Evolutionary conservation across 371 early-diverging fungal genomes (phyloP).

Genomic region (Edhazardia aedis): DNA sequence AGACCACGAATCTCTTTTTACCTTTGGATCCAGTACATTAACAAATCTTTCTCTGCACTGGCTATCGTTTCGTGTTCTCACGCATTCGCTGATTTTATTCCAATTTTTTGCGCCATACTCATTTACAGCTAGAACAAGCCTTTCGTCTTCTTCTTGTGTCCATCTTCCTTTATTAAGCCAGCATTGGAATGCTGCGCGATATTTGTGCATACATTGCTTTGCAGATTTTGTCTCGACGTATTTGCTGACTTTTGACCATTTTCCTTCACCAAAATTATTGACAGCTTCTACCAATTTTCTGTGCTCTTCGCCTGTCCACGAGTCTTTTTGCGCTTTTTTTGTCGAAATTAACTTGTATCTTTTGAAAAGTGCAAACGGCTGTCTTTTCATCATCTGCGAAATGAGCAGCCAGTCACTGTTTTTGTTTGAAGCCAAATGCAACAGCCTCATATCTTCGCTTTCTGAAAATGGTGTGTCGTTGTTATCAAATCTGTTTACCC

Average conservation of each 20-base stretch:
- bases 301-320: constrained; percentile 20
- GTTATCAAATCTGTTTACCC: no score
- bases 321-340: no score
- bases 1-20: not conserved
- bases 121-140: not conserved
- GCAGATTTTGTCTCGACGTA: constrained; percentile 10
- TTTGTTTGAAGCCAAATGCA: no score
- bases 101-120: not conserved
- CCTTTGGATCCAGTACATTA: not conserved
- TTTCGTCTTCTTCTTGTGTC: constrained; percentile 1
- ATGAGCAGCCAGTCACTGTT: no score
- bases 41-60: constrained; percentile 14
- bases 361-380: no score
- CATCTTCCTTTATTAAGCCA: constrained; percentile 17
- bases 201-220: constrained; percentile 24
- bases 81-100: not conserved
- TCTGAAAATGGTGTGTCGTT: no score
- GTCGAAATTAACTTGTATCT: no score
- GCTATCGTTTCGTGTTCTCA: not conserved
- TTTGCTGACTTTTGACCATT: constrained; percentile 9
- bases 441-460: no score
- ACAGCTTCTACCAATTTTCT: not conserved
- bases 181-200: constrained; percentile 3
- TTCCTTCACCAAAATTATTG: constrained; percentile 4
- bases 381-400: no score